Evolutionary conservation across 2,329 filamentous ascomycete species (phyloP), one percentile per base, ranked within the genome.

Genomic region (Talaromyces piceae): DNA sequence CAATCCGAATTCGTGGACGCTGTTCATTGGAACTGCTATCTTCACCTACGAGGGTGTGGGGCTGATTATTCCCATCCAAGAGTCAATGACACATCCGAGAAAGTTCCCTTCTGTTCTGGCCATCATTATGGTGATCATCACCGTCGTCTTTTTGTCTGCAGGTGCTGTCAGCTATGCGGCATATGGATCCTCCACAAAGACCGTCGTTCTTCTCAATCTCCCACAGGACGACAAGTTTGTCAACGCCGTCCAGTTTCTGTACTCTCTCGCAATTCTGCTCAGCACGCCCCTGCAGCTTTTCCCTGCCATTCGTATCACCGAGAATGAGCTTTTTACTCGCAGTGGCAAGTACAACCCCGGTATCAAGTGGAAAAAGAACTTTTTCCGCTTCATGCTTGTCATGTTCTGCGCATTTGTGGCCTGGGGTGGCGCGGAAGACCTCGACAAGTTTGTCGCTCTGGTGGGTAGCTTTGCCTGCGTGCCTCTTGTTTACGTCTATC

Each of bases 331-430:
- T 5, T 98, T 97, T 69, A 95, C 88, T 22, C 80, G 87, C 64
- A 95, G 90, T 56, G 91, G 93, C 60, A 98, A 98, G 72, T 95
- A 96, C 96, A 97, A 66, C 12, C 91, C 90, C 0, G 93, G 88
- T 65, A 95, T 98, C 76, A 98, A 98, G 75, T 98, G 93, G 93
- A 88, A 97, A 78, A 98, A 98, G 82, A 98, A 98, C 61, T 75
- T 86, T 28, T 98, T 95, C 76, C 86, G 93, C 50, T 98, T 97
- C 77, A 84, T 91, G 64, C 82, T 96, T 56, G 93, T 97, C 47
- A 81, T 88, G 62, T 70, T 93, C 22, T 97, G 93, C 63, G 87
- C 91, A 0, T 71, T 83, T 53, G 86, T 98, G 58, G 91, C 91
- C 1, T 98, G 90, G 89, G 83, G 85, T 41, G 93, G 93, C 55